These are phyloP conservation scores for Magnaporthiopsis rhizophila DNA, from an alignment of 2,329 filamentous ascomycete species.

Conservation along the genomic window DNA sequence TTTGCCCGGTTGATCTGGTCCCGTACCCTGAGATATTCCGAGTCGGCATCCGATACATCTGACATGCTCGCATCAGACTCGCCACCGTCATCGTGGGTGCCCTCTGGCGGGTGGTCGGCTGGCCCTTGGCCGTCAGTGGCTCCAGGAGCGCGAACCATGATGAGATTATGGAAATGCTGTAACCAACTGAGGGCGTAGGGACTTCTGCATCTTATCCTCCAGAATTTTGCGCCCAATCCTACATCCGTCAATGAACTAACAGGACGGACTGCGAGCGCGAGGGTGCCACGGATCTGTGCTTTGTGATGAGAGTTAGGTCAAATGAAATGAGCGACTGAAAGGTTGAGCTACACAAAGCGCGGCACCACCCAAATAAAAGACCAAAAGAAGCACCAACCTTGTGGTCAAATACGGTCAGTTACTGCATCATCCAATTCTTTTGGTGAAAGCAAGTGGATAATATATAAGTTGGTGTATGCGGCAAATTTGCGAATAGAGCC, in stretches of 20 bases:
- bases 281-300: not conserved
- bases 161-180: not conserved
- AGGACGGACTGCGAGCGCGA: not conserved
- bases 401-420: not conserved
- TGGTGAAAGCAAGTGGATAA: too few species aligned
- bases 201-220: not conserved
- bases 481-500: too few species aligned
- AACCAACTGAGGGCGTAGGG: not conserved
- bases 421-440: too few species aligned
- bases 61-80: not conserved
- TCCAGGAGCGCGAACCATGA: not conserved
- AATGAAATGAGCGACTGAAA: not conserved
- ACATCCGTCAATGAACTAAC: not conserved
- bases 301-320: not conserved
- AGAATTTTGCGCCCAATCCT: not conserved
- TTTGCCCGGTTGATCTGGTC: constrained; percentile 30
- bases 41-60: constrained; percentile 29
- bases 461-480: too few species aligned
- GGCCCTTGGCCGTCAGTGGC: too few species aligned
- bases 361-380: not conserved
- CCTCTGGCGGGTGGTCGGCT: not conserved
- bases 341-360: not conserved
- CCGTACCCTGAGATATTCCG: constrained; percentile 31
- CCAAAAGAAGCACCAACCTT: not conserved
- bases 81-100: not conserved